These are phyloP conservation scores for Phytophthora ohioensis DNA, from an alignment of 352 stramenopile genomes.

Conservation along the genomic window DNA sequence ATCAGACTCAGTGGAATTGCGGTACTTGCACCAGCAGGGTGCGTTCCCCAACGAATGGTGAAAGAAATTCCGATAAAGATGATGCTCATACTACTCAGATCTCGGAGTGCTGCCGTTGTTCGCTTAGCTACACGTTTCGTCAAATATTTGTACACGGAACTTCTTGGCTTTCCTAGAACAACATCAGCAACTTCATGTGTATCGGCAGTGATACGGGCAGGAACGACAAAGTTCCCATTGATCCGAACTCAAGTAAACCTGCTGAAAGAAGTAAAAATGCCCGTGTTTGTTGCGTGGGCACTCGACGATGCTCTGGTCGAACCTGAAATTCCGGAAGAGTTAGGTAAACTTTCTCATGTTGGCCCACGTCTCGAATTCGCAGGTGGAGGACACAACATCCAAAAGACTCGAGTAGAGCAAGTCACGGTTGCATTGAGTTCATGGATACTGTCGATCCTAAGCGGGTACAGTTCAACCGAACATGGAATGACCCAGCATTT, in stretches of 20 bases:
- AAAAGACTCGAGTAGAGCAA: slow-evolving; percentile 60
- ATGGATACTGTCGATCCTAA: slow-evolving; percentile 37
- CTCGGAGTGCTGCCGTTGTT: slow-evolving; percentile 38
- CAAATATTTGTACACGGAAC: slow-evolving; percentile 52
- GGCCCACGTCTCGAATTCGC: slow-evolving; percentile 54
- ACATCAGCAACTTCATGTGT: slow-evolving; percentile 46
- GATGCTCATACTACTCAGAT: slow-evolving; percentile 28
- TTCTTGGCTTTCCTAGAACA: slow-evolving; percentile 45
- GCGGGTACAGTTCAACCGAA: slow-evolving; percentile 21
- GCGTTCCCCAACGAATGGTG: slow-evolving; percentile 53
- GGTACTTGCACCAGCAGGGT: slow-evolving; percentile 51
- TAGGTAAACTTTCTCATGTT: slow-evolving; percentile 39
- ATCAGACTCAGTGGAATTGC: slow-evolving; percentile 48
- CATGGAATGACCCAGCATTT: slow-evolving; percentile 33
- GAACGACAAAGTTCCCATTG: slow-evolving; percentile 52
- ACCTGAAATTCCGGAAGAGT: slow-evolving; percentile 47
- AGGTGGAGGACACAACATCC: slow-evolving; percentile 67
- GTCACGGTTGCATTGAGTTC: slow-evolving; percentile 33
- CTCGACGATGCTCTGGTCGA: slow-evolving; percentile 58
- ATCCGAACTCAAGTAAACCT: slow-evolving; percentile 45
- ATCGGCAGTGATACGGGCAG: slow-evolving; percentile 49
- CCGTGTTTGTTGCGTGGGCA: slow-evolving; percentile 57
- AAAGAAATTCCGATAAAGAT: slow-evolving; percentile 43
- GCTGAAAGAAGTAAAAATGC: slow-evolving; percentile 29
- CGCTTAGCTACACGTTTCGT: slow-evolving; percentile 31